Base-by-base conservation (phyloP, 352 stramenopile species). In the Phytopythium montanum region DNA sequence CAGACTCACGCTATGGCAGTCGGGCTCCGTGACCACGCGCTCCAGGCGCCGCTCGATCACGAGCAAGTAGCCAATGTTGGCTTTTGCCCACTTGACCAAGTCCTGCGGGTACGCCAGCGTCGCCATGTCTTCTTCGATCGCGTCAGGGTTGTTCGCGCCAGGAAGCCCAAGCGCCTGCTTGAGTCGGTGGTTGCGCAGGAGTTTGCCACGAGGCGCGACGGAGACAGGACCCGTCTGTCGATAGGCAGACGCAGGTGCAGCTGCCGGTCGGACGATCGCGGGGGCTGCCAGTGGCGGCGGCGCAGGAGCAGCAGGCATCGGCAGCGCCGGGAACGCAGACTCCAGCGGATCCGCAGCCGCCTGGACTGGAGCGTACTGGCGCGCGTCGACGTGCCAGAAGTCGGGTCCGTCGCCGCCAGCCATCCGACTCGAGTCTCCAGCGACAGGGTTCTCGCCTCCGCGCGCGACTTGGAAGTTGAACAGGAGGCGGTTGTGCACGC, bases 61-160 rank as follows among this genome's bases (percentile, higher is more conserved):
- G 7, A 76, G 64, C 13, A 94, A 59, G 41, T 91, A 92, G 25
- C 81, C 80, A 12, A 69, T 63, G 54, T 94, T 94, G 0, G 68
- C 66, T 48, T 91, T 91, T 14, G 70, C 85, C 85, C 85, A 94
- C 2, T 85, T 69, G 21, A 92, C 69, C 26, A 94, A 55, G 10
- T 87, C 65, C 38, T 79, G 59, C 2, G 79, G 61, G 56, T 90
- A 94, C 49, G 61, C 80, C 1, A 82, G 82, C 8, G 74, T 85
- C 61, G 87, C 81, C 75, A 94, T 80, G 56, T 94, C 85, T 31
- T 89, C 71, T 58, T 90, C 81, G 61, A 94, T 89, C 19, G 75
- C 75, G 1, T 78, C 75, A 9, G 72, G 60, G 36, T 66, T 62
- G 12, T 75, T 70, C 9, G 55, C 70, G 23, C 73, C 76, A 28